Percentiles rank a stretch among this genome's conserved stretches.
Evolutionary conservation across 2,329 filamentous ascomycete species (phyloP).

Genomic region (Macrophomina phaseolina): DNA sequence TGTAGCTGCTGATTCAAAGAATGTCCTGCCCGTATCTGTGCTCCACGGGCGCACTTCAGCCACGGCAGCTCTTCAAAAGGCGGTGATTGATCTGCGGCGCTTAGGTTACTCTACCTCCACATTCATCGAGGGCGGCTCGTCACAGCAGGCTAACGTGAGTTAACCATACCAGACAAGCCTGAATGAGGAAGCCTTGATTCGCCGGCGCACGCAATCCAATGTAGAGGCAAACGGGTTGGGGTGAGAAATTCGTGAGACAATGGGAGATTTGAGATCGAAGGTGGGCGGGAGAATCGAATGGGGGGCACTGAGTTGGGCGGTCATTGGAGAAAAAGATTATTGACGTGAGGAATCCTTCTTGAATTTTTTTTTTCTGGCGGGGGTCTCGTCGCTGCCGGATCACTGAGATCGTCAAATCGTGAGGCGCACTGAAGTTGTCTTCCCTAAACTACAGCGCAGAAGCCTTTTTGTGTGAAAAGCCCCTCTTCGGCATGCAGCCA

Average conservation of each 20-base stretch:
- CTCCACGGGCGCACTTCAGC: conserved; percentile 63
- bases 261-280: not conserved
- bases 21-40: conserved; percentile 73
- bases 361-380: conserved; percentile 8
- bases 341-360: conserved; percentile 19
- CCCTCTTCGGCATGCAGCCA: conserved; percentile 17
- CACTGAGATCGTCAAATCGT: conserved; percentile 27
- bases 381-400: conserved; percentile 24
- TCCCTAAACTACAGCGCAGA: conserved; percentile 27
- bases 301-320: conserved; percentile 6
- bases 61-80: conserved; percentile 69
- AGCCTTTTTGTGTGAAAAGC: conserved; percentile 10
- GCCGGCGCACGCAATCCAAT: conserved; percentile 36
- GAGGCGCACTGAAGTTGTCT: conserved; percentile 11
- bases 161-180: conserved; percentile 34
- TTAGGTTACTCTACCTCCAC: conserved; percentile 49
- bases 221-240: not conserved
- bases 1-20: conserved; percentile 9
- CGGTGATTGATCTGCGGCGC: conserved; percentile 32
- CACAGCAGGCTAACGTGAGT: not conserved
- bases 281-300: not conserved
- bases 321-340: not conserved
- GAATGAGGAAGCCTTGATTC: conserved; percentile 51
- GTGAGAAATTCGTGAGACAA: not conserved
- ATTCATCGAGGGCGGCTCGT: conserved; percentile 40